Evolutionary conservation across 805 yeast species (phyloP), one percentile per base, ranked within the genome.

Genomic region (Candida tammaniensis): DNA sequence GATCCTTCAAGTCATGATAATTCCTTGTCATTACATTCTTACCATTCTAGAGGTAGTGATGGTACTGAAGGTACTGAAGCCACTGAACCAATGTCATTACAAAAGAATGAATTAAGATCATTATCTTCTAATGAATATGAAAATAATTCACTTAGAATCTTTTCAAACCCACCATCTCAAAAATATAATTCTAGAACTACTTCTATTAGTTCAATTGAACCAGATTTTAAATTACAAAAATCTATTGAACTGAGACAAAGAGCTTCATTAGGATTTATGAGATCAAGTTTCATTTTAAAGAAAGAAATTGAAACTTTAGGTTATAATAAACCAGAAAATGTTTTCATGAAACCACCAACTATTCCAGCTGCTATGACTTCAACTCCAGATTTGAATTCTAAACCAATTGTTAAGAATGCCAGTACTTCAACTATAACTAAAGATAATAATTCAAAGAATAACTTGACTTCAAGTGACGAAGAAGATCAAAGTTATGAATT

Each of bases 191-290:
- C 44, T 2, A 43, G 47, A 37, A 37, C 40, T 14, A 40, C 47
- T 10, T 43, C 47, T 3, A 33, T 43, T 9, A 39, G 44, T 21
- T 43, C 47, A 12, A 37, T 43, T 14, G 39, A 36, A 27, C 44
- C 44, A 6, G 46, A 39, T 24, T 39, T 39, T 19, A 39, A 39
- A 35, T 15, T 40, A 18, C 47, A 43, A 33, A 34, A 33, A 33
- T 39, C 47, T 7, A 43, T 43, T 24, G 41, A 43, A 38, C 41
- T 36, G 43, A 43, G 50, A 31, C 50, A 46, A 39, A 49, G 66
- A 30, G 71, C 64, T 18, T 66, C 72, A 2, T 39, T 58, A 31
- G 72, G 72, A 0, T 67, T 67, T 44, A 67, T 67, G 72, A 60
- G 66, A 49, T 54, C 62, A 33, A 59, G 68, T 24, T 66, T 59